Percentiles rank a stretch among this genome's conserved stretches.
These are phyloP conservation scores for Vaccinium myrtillus DNA, from an alignment of 148 eudicot genomes.

Conservation along the genomic window DNA sequence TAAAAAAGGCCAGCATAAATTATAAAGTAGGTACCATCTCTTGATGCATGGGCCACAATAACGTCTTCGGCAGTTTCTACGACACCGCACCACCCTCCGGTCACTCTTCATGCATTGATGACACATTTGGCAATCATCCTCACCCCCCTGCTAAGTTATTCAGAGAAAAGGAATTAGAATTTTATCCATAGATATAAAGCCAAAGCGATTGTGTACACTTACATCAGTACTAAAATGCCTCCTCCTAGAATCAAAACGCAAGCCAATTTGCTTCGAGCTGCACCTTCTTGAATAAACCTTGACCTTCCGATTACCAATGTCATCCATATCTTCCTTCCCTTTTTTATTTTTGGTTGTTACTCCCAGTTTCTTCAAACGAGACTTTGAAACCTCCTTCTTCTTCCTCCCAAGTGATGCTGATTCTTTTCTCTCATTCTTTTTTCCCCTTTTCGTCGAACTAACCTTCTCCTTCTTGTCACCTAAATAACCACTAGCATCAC, in stretches of 20 bases:
- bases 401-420: constrained; percentile 5
- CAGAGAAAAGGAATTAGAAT: not conserved
- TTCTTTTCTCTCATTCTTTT: not conserved
- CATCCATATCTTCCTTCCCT: not conserved
- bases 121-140: constrained; percentile 21
- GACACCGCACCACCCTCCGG: constrained; percentile 22
- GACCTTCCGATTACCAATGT: not conserved
- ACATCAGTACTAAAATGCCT: constrained; percentile 20
- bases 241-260: not conserved
- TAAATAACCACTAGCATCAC: not conserved
- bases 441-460: not conserved
- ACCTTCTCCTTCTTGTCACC: not conserved
- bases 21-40: constrained; percentile 24
- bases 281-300: not conserved
- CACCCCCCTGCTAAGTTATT: constrained; percentile 17
- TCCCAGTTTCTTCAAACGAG: not conserved
- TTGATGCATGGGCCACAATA: constrained; percentile 24
- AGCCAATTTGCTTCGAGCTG: not conserved
- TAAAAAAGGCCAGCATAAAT: not conserved
- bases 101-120: constrained; percentile 28
- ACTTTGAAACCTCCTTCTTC: not conserved
- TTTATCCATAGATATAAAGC: not conserved
- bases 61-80: constrained; percentile 14
- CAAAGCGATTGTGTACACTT: not conserved
- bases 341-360: not conserved